A percentile compares a stretch with the other conserved stretches of the same genome.
phyloP scores from a whole-genome alignment of 2,329 filamentous ascomycete genomes.

The Fusarium brachygibbosum region DNA sequence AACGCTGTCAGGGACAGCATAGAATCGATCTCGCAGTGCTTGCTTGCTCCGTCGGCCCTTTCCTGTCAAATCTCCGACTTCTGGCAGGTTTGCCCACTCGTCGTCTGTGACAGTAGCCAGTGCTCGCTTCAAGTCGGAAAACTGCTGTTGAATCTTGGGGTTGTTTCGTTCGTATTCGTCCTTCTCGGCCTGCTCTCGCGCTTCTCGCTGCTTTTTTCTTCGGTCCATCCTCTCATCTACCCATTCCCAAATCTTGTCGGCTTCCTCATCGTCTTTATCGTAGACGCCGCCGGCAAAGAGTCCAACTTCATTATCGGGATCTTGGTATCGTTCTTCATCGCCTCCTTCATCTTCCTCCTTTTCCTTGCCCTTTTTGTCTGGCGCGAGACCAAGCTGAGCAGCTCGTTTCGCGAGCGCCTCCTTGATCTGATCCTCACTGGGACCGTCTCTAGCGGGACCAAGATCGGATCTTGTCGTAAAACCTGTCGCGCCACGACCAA shows the following conservation, averaged over 20 bases:
- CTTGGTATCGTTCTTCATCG: conserved; percentile 87
- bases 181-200: conserved; percentile 88
- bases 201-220: conserved; percentile 91
- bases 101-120: conserved; percentile 91
- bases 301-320: conserved; percentile 96
- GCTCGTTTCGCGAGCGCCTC: conserved; percentile 96
- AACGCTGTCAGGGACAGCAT: conserved; percentile 96
- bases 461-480: conserved; percentile 98
- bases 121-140: conserved; percentile 93
- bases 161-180: conserved; percentile 98
- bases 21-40: conserved; percentile 86
- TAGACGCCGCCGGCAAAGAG: conserved; percentile 96
- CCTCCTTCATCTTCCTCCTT: conserved; percentile 81
- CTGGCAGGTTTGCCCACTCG: conserved; percentile 95
- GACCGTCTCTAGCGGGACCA: conserved; percentile 93
- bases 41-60: conserved; percentile 90
- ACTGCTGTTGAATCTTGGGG: conserved; percentile 97
- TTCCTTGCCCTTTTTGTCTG: conserved; percentile 76
- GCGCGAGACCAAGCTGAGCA: conserved; percentile 79
- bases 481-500: conserved; percentile 96
- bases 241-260: conserved; percentile 93
- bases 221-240: conserved; percentile 98
- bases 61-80: conserved; percentile 95
- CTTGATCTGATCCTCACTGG: conserved; percentile 98
- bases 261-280: conserved; percentile 97